phyloP scores from a whole-genome alignment of 139 green algal species.

The Tetraselmis striata region DNA sequence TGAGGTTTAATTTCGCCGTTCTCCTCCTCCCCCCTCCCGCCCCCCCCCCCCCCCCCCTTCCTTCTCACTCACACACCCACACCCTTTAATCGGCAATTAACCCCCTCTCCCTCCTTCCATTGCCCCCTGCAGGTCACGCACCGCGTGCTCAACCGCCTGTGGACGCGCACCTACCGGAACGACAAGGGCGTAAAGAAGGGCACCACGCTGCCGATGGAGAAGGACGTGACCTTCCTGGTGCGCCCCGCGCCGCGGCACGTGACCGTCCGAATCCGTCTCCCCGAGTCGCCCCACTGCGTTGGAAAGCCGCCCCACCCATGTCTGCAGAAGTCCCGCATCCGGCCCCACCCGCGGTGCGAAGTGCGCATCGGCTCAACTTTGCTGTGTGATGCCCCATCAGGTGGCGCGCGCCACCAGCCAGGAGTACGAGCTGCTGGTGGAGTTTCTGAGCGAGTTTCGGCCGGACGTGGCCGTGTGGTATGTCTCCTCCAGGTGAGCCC shows the following conservation, averaged over 20 bases:
- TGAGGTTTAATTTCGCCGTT: too few relatives aligned
- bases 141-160: constrained; percentile 19
- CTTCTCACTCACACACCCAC: too few relatives aligned
- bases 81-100: too few relatives aligned
- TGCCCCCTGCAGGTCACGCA: too few relatives aligned
- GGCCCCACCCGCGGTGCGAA: too few relatives aligned
- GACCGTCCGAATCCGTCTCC: background rate
- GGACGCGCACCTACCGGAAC: constrained; percentile 23
- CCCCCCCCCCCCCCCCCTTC: too few relatives aligned
- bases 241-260: background rate
- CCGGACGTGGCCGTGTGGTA: constrained; percentile 18
- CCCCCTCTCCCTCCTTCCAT: too few relatives aligned
- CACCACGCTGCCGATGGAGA: constrained; percentile 13
- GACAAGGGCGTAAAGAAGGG: constrained; percentile 16
- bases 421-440: constrained; percentile 25
- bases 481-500: constrained; percentile 10
- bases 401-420: constrained; percentile 10
- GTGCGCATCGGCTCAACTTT: too few relatives aligned
- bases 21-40: too few relatives aligned
- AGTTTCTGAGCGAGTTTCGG: constrained; percentile 9
- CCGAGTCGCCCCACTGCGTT: background rate
- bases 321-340: too few relatives aligned
- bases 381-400: too few relatives aligned
- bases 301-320: too few relatives aligned
- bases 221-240: constrained; percentile 21